Evolutionary conservation across 2,329 filamentous ascomycete genomes (phyloP).

Genomic region (Trichophyton simii): DNA sequence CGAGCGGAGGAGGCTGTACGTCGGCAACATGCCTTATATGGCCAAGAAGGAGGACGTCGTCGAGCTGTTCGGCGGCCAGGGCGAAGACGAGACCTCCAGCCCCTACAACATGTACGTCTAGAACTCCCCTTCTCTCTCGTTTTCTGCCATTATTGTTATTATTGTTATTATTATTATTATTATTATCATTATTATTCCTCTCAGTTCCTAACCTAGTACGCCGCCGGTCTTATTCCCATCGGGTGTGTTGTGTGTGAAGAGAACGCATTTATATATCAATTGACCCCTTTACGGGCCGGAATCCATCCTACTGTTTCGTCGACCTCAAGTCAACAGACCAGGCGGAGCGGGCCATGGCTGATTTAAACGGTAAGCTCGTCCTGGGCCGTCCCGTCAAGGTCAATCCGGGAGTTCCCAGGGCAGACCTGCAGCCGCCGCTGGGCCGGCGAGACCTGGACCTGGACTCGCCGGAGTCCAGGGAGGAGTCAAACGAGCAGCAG

Average conservation of each 20-base stretch:
- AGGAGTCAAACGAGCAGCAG: neutral
- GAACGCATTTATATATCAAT: slow-evolving; percentile 55
- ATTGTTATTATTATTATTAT: too few relatives aligned
- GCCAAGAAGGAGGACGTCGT: slow-evolving; percentile 41
- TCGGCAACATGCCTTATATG: slow-evolving; percentile 44
- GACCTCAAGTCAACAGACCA: slow-evolving; percentile 48
- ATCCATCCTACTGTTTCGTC: slow-evolving; percentile 64
- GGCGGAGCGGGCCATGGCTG: slow-evolving; percentile 46
- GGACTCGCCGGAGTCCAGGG: neutral
- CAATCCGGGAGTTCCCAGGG: slow-evolving; percentile 51
- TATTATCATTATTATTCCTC: neutral
- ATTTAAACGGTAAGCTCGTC: slow-evolving; percentile 43
- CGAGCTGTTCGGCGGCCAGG: slow-evolving; percentile 29
- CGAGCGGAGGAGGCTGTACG: slow-evolving; percentile 38
- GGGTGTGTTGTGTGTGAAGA: slow-evolving; percentile 18
- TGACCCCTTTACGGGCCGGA: slow-evolving; percentile 54
- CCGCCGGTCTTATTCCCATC: too few relatives aligned
- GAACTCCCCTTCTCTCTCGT: neutral
- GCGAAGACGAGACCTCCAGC: slow-evolving; percentile 14
- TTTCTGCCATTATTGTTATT: too few relatives aligned
- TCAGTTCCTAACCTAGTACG: slow-evolving; percentile 6
- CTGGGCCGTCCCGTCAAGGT: slow-evolving; percentile 50
- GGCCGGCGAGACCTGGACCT: slow-evolving; percentile 8
- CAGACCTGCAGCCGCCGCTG: slow-evolving; percentile 19
- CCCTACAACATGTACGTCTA: slow-evolving; percentile 24